Evolutionary conservation across 2,329 filamentous ascomycete genomes (phyloP).

Genomic region (Rutstroemia sp.): DNA sequence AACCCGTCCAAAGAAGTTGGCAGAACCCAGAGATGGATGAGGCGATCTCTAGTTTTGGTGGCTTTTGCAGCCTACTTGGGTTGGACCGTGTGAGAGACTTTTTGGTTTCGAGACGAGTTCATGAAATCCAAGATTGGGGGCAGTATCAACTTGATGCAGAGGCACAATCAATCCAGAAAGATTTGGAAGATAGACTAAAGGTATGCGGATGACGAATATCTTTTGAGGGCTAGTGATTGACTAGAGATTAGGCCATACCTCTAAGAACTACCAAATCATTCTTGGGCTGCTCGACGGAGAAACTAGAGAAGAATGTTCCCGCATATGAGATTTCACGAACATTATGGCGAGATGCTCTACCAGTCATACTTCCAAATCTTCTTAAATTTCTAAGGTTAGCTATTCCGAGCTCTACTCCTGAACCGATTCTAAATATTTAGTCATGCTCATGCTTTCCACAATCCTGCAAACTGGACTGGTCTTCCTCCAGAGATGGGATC

Average conservation of each 20-base stretch:
- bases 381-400: constrained; percentile 66
- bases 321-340: constrained; percentile 68
- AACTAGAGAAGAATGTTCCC: constrained; percentile 65
- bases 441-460: constrained; percentile 87
- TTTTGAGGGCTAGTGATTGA: neutral
- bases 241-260: constrained; percentile 49
- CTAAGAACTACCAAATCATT: constrained; percentile 85
- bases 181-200: constrained; percentile 69
- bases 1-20: constrained; percentile 79
- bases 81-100: constrained; percentile 78
- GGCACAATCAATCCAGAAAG: constrained; percentile 69
- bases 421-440: constrained; percentile 45
- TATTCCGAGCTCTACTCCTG: constrained; percentile 4
- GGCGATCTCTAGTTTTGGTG: constrained; percentile 64
- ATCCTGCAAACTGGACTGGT: constrained; percentile 74
- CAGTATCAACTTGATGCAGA: constrained; percentile 68
- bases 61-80: constrained; percentile 73
- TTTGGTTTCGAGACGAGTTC: constrained; percentile 63
- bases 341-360: constrained; percentile 81
- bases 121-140: constrained; percentile 78
- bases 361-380: constrained; percentile 75
- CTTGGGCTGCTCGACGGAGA: constrained; percentile 86
- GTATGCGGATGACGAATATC: constrained; percentile 31
- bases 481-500: constrained; percentile 68
- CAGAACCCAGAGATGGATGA: constrained; percentile 60